Percentiles rank a stretch among this genome's conserved stretches.
These are phyloP conservation scores for Citrullus amarus DNA, from an alignment of 306 rosid species.

Conservation along the genomic window DNA sequence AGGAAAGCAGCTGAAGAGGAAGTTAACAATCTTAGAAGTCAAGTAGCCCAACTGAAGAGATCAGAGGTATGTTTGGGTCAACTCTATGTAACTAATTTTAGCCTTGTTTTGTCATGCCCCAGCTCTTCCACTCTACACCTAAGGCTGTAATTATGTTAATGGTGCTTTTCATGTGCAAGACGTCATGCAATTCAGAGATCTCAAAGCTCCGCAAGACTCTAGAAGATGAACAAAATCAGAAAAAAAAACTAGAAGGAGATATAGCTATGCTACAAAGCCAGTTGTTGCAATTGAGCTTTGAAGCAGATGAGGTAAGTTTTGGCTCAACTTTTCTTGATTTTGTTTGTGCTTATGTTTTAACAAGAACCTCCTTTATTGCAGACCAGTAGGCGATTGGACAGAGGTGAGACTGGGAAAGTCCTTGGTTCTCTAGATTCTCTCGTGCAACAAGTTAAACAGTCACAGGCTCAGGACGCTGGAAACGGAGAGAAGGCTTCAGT, in stretches of 20 bases:
- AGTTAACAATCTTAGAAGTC: slow-evolving; percentile 46
- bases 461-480: slow-evolving; percentile 49
- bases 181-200: slow-evolving; percentile 56
- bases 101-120: slow-evolving; percentile 5
- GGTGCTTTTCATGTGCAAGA: slow-evolving; percentile 31
- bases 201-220: slow-evolving; percentile 50
- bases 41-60: slow-evolving; percentile 57
- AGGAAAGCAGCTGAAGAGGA: slow-evolving; percentile 89
- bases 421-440: slow-evolving; percentile 50
- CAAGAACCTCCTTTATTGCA: slow-evolving; percentile 14
- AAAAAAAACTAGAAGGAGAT: slow-evolving; percentile 82
- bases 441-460: slow-evolving; percentile 43
- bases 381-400: slow-evolving; percentile 54
- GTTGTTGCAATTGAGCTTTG: slow-evolving; percentile 71
- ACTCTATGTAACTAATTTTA: slow-evolving; percentile 12
- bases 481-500: slow-evolving; percentile 81
- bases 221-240: slow-evolving; percentile 55
- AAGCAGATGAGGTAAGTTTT: slow-evolving; percentile 65
- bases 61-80: slow-evolving; percentile 55
- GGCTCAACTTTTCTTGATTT: neutral
- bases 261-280: slow-evolving; percentile 75
- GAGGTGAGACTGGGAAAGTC: slow-evolving; percentile 41
- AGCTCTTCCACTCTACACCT: neutral
- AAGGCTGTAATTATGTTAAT: neutral
- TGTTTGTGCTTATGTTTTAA: neutral